phyloP scores from a whole-genome alignment of 345 rosid genomes.

The Barbarea vulgaris region DNA sequence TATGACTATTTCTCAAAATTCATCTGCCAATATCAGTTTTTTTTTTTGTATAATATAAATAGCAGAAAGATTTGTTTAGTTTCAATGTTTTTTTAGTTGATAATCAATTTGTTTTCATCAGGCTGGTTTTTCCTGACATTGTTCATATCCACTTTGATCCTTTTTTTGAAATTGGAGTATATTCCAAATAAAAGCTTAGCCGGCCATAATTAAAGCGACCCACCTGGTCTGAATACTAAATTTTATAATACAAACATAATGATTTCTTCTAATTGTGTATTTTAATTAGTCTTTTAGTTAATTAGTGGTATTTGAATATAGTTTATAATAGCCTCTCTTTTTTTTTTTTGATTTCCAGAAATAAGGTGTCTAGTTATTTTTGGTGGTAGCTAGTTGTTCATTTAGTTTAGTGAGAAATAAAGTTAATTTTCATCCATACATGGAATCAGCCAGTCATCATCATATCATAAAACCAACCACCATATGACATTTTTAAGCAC shows the following conservation, averaged over 20 bases:
- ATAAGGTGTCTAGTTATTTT: neutral
- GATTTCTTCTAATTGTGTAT: neutral
- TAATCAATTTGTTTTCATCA: neutral
- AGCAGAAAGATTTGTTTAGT: too few species aligned
- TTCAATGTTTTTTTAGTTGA: neutral
- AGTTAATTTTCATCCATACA: conserved; percentile 10
- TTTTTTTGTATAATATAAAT: too few species aligned
- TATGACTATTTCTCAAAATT: neutral
- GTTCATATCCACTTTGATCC: conserved; percentile 10
- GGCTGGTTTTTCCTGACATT: conserved; percentile 2
- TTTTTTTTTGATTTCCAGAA: too few species aligned
- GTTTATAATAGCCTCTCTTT: neutral
- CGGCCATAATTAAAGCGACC: conserved; percentile 19
- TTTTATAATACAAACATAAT: neutral
- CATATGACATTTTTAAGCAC: conserved; percentile 7
- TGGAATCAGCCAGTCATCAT: conserved; percentile 24
- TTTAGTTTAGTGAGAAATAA: neutral
- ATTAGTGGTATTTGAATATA: neutral
- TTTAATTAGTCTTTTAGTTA: neutral
- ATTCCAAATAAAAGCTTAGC: neutral
- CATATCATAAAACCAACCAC: conserved; percentile 2
- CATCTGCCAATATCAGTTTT: neutral
- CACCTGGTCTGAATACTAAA: conserved; percentile 4
- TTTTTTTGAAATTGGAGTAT: neutral
- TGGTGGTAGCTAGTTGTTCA: conserved; percentile 12